A percentile compares a stretch with the other conserved stretches of the same genome.
These are phyloP conservation scores for Starmera caribaea DNA, from an alignment of 805 yeast species.

Conservation along the genomic window DNA sequence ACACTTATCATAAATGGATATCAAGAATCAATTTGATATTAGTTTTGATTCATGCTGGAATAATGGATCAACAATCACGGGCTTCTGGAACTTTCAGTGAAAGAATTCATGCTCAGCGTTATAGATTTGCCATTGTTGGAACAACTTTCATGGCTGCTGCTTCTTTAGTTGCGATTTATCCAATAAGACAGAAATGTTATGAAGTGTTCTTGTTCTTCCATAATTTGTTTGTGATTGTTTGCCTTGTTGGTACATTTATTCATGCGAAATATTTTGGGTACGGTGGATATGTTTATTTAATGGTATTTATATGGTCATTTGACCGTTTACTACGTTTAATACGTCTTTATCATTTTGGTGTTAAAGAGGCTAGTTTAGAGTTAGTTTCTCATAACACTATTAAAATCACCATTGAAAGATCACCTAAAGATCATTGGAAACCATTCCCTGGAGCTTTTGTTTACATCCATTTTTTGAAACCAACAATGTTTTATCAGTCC, in stretches of 20 bases:
- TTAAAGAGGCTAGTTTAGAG: slow-evolving; percentile 9
- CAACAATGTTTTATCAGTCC: slow-evolving; percentile 52
- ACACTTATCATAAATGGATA: slow-evolving; percentile 59
- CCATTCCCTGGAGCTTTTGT: slow-evolving; percentile 47
- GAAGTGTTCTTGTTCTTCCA: slow-evolving; percentile 55
- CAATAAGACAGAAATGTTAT: slow-evolving; percentile 44
- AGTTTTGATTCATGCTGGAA: slow-evolving; percentile 36
- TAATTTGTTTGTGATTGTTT: slow-evolving; percentile 42
- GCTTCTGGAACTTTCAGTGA: slow-evolving; percentile 5
- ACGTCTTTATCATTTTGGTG: slow-evolving; percentile 18
- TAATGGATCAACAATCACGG: slow-evolving; percentile 14
- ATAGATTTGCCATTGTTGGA: slow-evolving; percentile 14
- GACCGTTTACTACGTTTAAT: slow-evolving; percentile 39
- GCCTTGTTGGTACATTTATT: slow-evolving; percentile 44
- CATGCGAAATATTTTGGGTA: slow-evolving; percentile 48
- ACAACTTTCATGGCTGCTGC: slow-evolving; percentile 1
- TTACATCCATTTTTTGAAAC: slow-evolving; percentile 46
- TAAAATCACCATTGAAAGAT: slow-evolving; percentile 30
- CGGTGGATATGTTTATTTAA: slow-evolving; percentile 24
- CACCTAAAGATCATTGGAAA: slow-evolving; percentile 31
- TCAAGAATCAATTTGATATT: slow-evolving; percentile 35
- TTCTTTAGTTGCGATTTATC: slow-evolving; percentile 20
- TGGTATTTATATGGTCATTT: slow-evolving; percentile 31
- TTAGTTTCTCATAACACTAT: slow-evolving; percentile 33
- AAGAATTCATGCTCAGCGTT: slow-evolving; percentile 9